These are phyloP conservation scores for Chalciporus pseudorubinellus DNA, from an alignment of 768 basidiomycete species.

Conservation along the genomic window DNA sequence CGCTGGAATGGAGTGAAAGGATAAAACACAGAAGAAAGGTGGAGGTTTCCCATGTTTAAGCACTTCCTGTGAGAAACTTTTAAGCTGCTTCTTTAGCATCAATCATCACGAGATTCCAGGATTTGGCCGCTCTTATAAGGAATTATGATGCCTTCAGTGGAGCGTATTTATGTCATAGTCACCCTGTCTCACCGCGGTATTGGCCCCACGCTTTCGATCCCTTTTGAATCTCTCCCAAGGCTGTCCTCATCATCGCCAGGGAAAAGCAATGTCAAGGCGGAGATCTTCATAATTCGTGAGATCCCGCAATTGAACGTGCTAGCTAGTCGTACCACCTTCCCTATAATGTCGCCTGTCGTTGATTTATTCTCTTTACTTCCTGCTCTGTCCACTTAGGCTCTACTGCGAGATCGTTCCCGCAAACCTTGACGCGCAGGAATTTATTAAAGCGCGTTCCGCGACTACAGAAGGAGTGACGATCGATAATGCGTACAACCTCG, in stretches of 20 bases:
- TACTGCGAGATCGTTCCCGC: conserved; percentile 13
- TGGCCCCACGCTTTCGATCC: conserved; percentile 5
- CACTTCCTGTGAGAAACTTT: no score
- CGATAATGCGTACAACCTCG: background rate
- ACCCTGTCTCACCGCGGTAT: conserved; percentile 5
- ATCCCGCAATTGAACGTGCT: conserved; percentile 2
- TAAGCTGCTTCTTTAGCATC: no score
- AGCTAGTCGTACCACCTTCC: background rate
- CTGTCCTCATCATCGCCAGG: background rate
- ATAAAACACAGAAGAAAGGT: no score
- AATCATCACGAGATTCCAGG: no score
- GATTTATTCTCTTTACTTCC: conserved; percentile 8
- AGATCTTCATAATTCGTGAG: background rate
- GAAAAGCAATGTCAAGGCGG: conserved; percentile 6
- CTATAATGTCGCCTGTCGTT: conserved; percentile 7
- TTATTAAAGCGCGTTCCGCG: background rate
- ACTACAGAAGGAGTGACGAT: background rate
- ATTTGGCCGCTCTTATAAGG: no score
- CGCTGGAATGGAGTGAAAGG: no score
- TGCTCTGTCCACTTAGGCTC: conserved; percentile 6
- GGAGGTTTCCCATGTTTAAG: no score
- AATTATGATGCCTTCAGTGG: no score
- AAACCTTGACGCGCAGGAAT: conserved; percentile 9
- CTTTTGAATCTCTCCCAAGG: background rate
- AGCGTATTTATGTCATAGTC: background rate